phyloP scores from a whole-genome alignment of 129 eudicot species.

The Logfia minima region DNA sequence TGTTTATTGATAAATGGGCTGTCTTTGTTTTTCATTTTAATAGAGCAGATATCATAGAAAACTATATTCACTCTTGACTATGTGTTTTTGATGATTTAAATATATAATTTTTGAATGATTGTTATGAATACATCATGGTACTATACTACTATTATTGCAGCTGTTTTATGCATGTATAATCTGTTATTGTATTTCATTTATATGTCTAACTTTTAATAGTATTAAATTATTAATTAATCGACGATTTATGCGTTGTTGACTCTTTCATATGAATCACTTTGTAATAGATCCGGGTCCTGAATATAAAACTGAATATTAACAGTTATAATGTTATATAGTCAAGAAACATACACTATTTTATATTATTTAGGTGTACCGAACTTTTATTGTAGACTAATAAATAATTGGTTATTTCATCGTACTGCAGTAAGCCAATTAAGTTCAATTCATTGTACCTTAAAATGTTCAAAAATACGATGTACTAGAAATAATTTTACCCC shows the following conservation, averaged over 20 bases:
- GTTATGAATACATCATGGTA: neutral
- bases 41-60: too few species aligned
- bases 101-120: neutral
- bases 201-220: neutral
- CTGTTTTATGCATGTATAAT: neutral
- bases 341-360: neutral
- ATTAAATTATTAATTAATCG: neutral
- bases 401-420: neutral
- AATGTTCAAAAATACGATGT: neutral
- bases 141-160: neutral
- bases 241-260: neutral
- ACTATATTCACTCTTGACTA: too few species aligned
- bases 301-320: neutral
- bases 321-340: neutral
- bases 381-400: too few species aligned
- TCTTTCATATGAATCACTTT: neutral
- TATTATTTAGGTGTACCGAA: too few species aligned
- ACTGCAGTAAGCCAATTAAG: neutral
- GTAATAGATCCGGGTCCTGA: neutral
- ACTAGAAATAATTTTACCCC: neutral
- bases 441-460: conserved; percentile 6
- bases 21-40: neutral
- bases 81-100: neutral
- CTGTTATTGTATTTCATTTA: neutral
- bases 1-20: neutral